Evolutionary conservation across 139 green algal species (phyloP), one percentile per base, ranked within the genome.

Genomic region (Coelastrella sp.): DNA sequence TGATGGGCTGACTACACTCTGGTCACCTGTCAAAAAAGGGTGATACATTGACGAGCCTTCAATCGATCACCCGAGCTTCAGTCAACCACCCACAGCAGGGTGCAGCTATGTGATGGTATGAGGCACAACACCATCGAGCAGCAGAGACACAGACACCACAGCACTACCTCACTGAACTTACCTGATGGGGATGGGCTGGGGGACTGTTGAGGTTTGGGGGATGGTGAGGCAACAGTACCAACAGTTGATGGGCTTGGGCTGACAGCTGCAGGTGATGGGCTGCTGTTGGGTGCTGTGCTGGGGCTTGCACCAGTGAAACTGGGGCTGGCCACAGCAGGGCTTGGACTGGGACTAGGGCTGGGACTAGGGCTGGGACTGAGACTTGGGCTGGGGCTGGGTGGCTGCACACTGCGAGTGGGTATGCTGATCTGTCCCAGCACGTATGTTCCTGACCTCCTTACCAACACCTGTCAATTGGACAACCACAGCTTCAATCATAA

Each of bases 341-440:
- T n/a, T 74, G 15, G 35, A 15, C 17, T 34, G 37, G 66, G 32
- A n/a, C n/a, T 67, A 23, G 25, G 25, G n/a, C 59, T 48, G 11
- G n/a, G 15, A 1, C 21, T 41, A 34, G 66, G 15, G 13, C 40
- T 51, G 35, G 66, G 32, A 7, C 40, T 38, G 2, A 34, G 35
- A 30, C 21, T 74, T 50, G 66, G 6, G 2, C n/a, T 74, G 34
- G 32, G 32, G 27, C 30, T 48, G 35, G 66, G 21, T 17, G 30
- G n/a, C 21, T 32, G 43, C 32, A 48, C 45, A 17, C n/a, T 38
- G 7, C 6, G 66, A 15, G 15, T 23, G 9, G 66, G n/a, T 38
- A 3, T 8, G 35, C 32, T 74, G 34, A 74, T 19, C 25, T 74
- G 66, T 48, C 66, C 66, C 30, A 74, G 66, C 66, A 74, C 40